Base-by-base conservation (phyloP, 179 eudicot species). In the Beta macrorhiza region DNA sequence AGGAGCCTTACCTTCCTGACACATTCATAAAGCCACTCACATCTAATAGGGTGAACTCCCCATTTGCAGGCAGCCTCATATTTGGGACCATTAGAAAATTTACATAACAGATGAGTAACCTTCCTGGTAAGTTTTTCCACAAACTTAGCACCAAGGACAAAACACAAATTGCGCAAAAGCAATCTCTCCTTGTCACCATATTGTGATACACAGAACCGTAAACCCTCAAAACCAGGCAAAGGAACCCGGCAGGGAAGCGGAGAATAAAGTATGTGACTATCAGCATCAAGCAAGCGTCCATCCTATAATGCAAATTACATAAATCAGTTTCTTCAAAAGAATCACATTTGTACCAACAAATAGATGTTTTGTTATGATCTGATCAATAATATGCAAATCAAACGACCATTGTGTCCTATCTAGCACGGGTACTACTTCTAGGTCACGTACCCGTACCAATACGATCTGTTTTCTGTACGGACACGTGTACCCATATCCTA, bases 171-270 rank as follows among this genome's bases (percentile, higher is more conserved):
- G 90, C 92, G 87, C 58, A 96, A 79, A 77, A 96, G 93, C 82
- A 81, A 64, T 83, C 90, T 85, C 20, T 96, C 98, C 86, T 90
- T 96, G 65, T 87, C 89, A 77, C 85, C 87, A 85, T 96, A 96
- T 77, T 92, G 98, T 44, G 99, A 96, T 75, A 89, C 90, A 87
- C 97, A 94, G 79, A 96, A 83, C 51, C 90, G 89, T 72, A 87
- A 83, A n/a, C 78, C 81, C 89, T 85, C 84, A 79, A 92, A 92
- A 72, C 94, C 97, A 75, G 93, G 94, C 61, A 96, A 89, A 76
- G 99, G 99, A 85, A 92, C 82, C 81, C 65, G 91, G 90, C 99
- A 96, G 52, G 95, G 89, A 73, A 96, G 96, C 72, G 99, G 98
- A 84, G 97, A 94, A 87, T 89, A 96, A 72, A 96, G 93, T 78